A percentile compares a stretch with the other conserved stretches of the same genome.
Conservation (phyloP, 2,329 filamentous ascomycete genomes). For the Claviceps sorghi region DNA sequence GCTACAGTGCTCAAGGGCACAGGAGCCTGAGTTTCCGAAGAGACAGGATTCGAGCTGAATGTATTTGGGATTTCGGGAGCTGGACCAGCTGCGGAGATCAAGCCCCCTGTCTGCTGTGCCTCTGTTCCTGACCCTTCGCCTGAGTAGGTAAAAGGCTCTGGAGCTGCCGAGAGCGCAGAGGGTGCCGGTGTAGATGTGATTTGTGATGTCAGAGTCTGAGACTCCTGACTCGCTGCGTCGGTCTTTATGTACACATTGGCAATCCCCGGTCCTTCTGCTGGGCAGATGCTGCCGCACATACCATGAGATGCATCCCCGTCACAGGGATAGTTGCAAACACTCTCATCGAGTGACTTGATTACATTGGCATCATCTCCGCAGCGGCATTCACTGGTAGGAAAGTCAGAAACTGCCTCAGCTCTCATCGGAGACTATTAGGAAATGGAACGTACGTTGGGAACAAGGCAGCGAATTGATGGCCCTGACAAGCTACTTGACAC, state of each 20-base stretch:
- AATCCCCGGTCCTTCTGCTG: constrained; percentile 12
- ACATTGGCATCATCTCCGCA: constrained; percentile 20
- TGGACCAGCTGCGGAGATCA: constrained; percentile 6
- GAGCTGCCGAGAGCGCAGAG: neutral
- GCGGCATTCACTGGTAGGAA: constrained; percentile 17
- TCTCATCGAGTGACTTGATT: constrained; percentile 15
- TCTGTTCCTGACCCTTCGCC: neutral
- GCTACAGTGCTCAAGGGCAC: neutral
- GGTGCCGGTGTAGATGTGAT: constrained; percentile 3
- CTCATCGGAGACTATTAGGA: too few relatives aligned
- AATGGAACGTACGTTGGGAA: constrained; percentile 16
- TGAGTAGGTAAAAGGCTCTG: constrained; percentile 1
- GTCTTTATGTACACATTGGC: constrained; percentile 19
- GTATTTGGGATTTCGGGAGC: constrained; percentile 7
- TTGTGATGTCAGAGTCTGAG: constrained; percentile 4
- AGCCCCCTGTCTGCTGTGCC: neutral
- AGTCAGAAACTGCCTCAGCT: constrained; percentile 5
- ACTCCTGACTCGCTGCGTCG: constrained; percentile 4
- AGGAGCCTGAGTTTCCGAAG: neutral
- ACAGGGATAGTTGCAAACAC: constrained; percentile 18
- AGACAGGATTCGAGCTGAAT: neutral
- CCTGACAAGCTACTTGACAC: constrained; percentile 16
- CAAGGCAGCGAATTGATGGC: constrained; percentile 15
- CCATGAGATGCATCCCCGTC: constrained; percentile 15
- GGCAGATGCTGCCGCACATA: constrained; percentile 20